Evolutionary conservation across 176 grass and related monocot genomes (phyloP), one percentile per base, ranked within the genome.

Genomic region (Oryza glaberrima): DNA sequence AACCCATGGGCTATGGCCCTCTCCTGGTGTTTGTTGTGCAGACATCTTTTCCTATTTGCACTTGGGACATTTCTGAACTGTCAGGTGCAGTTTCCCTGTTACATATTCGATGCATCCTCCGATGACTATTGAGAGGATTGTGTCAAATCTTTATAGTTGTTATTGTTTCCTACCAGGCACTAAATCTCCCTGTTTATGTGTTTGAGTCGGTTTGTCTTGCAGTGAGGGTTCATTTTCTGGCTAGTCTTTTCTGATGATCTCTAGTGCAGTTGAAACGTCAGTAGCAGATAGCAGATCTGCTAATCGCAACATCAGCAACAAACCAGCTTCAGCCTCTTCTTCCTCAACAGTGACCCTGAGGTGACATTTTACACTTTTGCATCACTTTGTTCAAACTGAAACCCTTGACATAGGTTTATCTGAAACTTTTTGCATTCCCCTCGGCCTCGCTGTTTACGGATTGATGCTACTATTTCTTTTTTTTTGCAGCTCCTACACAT

Each of bases 141-240:
- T 40, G 44, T 70, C 67, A 45, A 49, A 67, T 66, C 64, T 81
- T 40, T 36, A 17, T 54, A 43, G 32, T 30, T 68, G 32, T n/a
- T 65, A 16, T 66, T 75, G 30, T 69, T 87, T 74, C 25, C 63
- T 76, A 56, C 43, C 51, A 85, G 36, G 36, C 30, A 64, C 67
- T 26, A 65, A 79, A 17, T 63, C 36, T 72, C 66, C 63, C 49
- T 48, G 52, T 46, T 72, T 72, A 67, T 9, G 32, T 28, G 73
- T 16, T 43, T 34, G 43, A 16, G 12, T 10, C 63, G 1, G 5
- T 63, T 85, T 69, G 52, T 22, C 66, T 20, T 77, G 83, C 49
- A 63, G 67, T 11, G 15, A 36, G 22, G 49, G 58, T 36, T 25
- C 75, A 35, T 63, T 8, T 71, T 45, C 12, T 75, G 11, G 60